Conservation (phyloP, 1,284 basidiomycete genomes). For the Rhizoctonia solani region DNA sequence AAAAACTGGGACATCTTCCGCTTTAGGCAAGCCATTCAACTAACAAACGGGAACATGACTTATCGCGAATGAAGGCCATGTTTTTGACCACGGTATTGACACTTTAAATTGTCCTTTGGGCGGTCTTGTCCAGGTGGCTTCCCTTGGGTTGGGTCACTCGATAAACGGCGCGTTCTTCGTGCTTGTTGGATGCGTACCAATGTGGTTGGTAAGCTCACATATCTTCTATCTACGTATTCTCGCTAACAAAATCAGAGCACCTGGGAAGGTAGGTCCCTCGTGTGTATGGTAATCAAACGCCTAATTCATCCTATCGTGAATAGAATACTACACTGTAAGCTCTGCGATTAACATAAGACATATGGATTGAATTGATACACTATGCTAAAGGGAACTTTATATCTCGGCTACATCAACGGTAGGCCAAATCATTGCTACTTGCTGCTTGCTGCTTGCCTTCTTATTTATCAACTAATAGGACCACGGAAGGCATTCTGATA, state of each 20-base stretch:
- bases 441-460: not conserved
- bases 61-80: no score
- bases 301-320: not conserved
- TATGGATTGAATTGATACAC: not conserved
- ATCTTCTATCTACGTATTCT: not conserved
- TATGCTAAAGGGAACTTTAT: slow-evolving; percentile 37
- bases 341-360: not conserved
- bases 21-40: slow-evolving; percentile 37
- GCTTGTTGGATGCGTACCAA: slow-evolving; percentile 39
- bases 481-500: slow-evolving; percentile 41
- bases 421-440: not conserved
- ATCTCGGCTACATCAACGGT: slow-evolving; percentile 41
- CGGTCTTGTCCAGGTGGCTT: slow-evolving; percentile 40
- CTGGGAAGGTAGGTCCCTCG: slow-evolving; percentile 40
- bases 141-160: slow-evolving; percentile 39
- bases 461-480: no score
- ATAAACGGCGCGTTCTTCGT: slow-evolving; percentile 36
- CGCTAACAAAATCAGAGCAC: slow-evolving; percentile 38
- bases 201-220: slow-evolving; percentile 40
- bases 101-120: slow-evolving; percentile 40
- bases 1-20: slow-evolving; percentile 41
- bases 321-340: slow-evolving; percentile 41
- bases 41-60: no score
- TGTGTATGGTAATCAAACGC: not conserved
- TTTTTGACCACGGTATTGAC: slow-evolving; percentile 43